Conservation (phyloP, 805 yeast species). For the Clavispora fructus region DNA sequence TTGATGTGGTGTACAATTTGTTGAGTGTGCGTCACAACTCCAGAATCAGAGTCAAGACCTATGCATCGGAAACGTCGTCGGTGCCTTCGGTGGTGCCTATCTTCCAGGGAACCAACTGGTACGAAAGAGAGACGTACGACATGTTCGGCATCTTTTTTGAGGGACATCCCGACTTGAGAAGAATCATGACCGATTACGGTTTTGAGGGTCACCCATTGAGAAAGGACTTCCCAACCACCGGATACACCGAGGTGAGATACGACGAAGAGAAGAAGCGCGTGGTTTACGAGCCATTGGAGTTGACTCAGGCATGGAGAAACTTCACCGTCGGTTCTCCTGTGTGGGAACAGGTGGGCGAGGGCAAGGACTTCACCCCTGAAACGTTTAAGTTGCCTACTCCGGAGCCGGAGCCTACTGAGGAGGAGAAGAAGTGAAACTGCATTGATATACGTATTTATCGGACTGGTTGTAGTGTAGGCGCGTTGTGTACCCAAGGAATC, state of each 20-base stretch:
- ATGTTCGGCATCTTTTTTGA: constrained; percentile 83
- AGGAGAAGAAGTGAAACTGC: constrained; percentile 24
- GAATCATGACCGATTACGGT: constrained; percentile 89
- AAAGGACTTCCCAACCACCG: constrained; percentile 90
- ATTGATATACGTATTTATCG: background rate
- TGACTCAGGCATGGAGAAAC: constrained; percentile 90
- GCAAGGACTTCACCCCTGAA: constrained; percentile 77
- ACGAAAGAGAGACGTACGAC: constrained; percentile 85
- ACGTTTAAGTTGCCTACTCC: constrained; percentile 79
- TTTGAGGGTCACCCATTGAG: constrained; percentile 89
- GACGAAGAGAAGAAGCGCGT: constrained; percentile 89
- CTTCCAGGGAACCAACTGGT: constrained; percentile 83
- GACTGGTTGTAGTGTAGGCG: background rate
- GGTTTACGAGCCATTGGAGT: constrained; percentile 83
- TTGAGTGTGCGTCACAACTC: constrained; percentile 80
- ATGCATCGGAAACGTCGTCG: constrained; percentile 75
- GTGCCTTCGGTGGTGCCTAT: constrained; percentile 75
- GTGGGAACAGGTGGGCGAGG: constrained; percentile 90
- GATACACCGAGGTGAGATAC: constrained; percentile 84
- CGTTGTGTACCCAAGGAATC: no score
- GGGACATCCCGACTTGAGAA: constrained; percentile 83
- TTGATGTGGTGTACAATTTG: constrained; percentile 81
- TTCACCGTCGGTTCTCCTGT: constrained; percentile 83
- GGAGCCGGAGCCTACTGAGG: constrained; percentile 57
- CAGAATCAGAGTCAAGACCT: constrained; percentile 82